phyloP scores from a whole-genome alignment of 805 yeast species.

The Myxozyma neotropica region DNA sequence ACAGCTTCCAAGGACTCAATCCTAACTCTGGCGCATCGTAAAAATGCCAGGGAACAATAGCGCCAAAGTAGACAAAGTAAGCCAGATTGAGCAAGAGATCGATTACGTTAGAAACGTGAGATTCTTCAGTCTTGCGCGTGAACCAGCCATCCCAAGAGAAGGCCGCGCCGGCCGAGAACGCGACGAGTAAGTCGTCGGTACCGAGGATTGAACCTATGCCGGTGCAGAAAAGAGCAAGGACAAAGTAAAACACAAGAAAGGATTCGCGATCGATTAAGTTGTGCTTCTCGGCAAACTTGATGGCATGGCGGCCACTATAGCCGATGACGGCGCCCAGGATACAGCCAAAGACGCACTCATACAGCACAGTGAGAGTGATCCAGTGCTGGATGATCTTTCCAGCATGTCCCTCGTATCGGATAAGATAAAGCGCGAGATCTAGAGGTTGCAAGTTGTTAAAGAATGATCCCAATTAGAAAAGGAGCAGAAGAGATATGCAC shows the following conservation, averaged over 20 bases:
- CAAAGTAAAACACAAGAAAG: conserved; percentile 79
- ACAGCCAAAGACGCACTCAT: conserved; percentile 81
- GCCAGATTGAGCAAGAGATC: conserved; percentile 81
- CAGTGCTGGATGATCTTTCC: conserved; percentile 76
- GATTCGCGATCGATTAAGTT: conserved; percentile 85
- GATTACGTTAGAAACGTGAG: conserved; percentile 87
- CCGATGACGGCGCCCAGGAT: conserved; percentile 75
- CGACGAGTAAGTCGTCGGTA: conserved; percentile 82
- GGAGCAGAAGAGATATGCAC: neutral
- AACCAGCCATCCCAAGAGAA: conserved; percentile 95
- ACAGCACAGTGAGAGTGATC: conserved; percentile 72
- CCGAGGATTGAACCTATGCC: conserved; percentile 89
- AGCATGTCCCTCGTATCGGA: conserved; percentile 65
- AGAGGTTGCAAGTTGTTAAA: too few species aligned
- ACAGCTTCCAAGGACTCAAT: conserved; percentile 74
- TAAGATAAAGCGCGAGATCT: conserved; percentile 63
- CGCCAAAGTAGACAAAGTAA: conserved; percentile 86
- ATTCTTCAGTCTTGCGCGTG: conserved; percentile 76
- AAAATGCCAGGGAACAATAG: conserved; percentile 84
- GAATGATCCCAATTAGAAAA: neutral
- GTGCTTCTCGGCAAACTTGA: conserved; percentile 69
- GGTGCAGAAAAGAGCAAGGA: conserved; percentile 79
- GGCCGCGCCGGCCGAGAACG: conserved; percentile 92
- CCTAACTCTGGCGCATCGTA: conserved; percentile 68
- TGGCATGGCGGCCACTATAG: conserved; percentile 65